These are phyloP conservation scores for Alnus rubra DNA, from an alignment of 306 rosid species.

Conservation along the genomic window DNA sequence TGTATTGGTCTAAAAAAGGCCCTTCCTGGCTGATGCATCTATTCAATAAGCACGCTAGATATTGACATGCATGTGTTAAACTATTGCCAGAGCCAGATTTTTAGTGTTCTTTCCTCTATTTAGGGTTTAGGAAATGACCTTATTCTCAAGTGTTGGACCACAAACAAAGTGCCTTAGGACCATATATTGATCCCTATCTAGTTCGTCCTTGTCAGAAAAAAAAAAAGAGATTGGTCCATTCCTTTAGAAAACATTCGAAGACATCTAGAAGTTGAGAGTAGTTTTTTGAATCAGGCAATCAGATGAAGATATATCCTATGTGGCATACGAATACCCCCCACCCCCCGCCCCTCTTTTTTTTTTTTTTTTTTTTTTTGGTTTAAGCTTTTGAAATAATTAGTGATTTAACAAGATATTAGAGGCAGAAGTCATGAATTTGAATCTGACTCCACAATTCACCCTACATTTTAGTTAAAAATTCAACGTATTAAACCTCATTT, in stretches of 20 bases:
- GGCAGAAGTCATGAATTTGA: too few relatives aligned
- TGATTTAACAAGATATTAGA: too few relatives aligned
- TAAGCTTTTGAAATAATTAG: too few relatives aligned
- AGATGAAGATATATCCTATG: neutral
- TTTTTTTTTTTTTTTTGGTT: too few relatives aligned
- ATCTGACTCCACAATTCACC: too few relatives aligned
- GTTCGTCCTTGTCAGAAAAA: neutral
- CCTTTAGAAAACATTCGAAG: neutral
- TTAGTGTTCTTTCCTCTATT: neutral
- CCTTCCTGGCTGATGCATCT: neutral
- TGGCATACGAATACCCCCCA: neutral
- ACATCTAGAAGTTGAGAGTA: neutral
- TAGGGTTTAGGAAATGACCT: neutral
- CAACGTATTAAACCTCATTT: too few relatives aligned
- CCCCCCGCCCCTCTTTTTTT: too few relatives aligned
- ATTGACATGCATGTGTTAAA: neutral
- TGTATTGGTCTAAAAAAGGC: neutral
- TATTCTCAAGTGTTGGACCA: slow-evolving; percentile 1
- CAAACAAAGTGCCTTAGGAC: slow-evolving; percentile 17
- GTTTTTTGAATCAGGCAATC: neutral
- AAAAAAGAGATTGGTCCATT: neutral
- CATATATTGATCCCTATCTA: slow-evolving; percentile 10
- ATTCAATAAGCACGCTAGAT: neutral
- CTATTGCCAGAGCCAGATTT: neutral
- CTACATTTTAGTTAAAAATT: too few relatives aligned